These are phyloP conservation scores for Coffea eugenioides DNA, from an alignment of 257 asterid species.

Conservation along the genomic window DNA sequence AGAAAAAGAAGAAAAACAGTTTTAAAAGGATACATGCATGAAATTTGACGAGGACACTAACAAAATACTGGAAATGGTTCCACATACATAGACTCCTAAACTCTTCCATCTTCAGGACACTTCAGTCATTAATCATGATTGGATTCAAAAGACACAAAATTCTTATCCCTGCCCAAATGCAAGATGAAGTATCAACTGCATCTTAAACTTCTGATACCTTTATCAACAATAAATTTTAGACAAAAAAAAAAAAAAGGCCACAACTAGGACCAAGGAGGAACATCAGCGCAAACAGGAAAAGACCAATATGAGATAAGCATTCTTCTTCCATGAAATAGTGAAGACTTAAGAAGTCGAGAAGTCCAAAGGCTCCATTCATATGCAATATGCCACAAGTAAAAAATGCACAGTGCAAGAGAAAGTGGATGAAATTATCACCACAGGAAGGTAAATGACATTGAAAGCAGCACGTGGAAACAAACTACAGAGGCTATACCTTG, in stretches of 20 bases:
- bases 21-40: no score
- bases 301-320: not conserved
- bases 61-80: not conserved
- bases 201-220: not conserved
- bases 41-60: not conserved
- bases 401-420: not conserved
- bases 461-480: not conserved
- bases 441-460: not conserved
- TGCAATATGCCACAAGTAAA: not conserved
- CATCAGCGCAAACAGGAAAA: slow-evolving; percentile 3
- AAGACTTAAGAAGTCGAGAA: not conserved
- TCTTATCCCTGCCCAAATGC: not conserved
- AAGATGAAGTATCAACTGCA: not conserved
- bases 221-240: not conserved
- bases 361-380: not conserved
- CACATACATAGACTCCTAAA: not conserved
- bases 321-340: not conserved
- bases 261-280: not conserved
- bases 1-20: not conserved
- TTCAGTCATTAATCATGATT: not conserved
- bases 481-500: slow-evolving; percentile 51
- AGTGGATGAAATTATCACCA: not conserved
- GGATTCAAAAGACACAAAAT: not conserved
- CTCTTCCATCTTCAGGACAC: not conserved
- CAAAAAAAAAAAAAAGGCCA: not conserved